Conservation (phyloP, 768 basidiomycete species). For the Naganishia friedmannii region DNA sequence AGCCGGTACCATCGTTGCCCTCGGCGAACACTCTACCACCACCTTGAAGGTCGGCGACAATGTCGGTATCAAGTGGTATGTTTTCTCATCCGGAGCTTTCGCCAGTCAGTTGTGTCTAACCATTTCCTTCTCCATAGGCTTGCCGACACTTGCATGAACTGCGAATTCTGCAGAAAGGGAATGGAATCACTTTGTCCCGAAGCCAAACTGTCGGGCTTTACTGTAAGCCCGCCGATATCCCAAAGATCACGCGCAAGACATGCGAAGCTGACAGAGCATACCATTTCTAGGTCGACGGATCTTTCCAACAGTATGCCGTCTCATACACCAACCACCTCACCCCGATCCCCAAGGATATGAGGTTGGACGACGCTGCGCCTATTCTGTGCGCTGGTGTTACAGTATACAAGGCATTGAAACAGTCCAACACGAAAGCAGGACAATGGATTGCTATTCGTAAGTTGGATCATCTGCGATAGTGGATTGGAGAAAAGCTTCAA, state of each 20-base stretch:
- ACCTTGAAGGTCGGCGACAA: slow-evolving; percentile 72
- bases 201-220: slow-evolving; percentile 66
- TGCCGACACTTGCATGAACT: slow-evolving; percentile 63
- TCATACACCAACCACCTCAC: slow-evolving; percentile 58
- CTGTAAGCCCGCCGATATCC: slow-evolving; percentile 38
- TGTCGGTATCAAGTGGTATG: slow-evolving; percentile 68
- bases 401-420: slow-evolving; percentile 79
- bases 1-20: slow-evolving; percentile 75
- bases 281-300: slow-evolving; percentile 60
- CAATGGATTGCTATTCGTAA: slow-evolving; percentile 54
- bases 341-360: slow-evolving; percentile 66
- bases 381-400: slow-evolving; percentile 78
- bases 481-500: background rate
- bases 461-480: background rate
- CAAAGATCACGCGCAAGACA: too few species aligned
- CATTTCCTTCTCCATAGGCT: slow-evolving; percentile 50
- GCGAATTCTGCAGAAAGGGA: slow-evolving; percentile 69
- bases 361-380: slow-evolving; percentile 62
- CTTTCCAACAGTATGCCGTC: slow-evolving; percentile 59
- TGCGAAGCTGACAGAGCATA: background rate
- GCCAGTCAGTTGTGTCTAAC: too few species aligned
- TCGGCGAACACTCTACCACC: slow-evolving; percentile 65
- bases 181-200: slow-evolving; percentile 61
- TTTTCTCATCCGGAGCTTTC: background rate
- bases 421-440: slow-evolving; percentile 63